Percentiles rank a stretch among this genome's conserved stretches.
Evolutionary conservation across 2,329 filamentous ascomycete genomes (phyloP).

Genomic region (Didymella keratinophila): DNA sequence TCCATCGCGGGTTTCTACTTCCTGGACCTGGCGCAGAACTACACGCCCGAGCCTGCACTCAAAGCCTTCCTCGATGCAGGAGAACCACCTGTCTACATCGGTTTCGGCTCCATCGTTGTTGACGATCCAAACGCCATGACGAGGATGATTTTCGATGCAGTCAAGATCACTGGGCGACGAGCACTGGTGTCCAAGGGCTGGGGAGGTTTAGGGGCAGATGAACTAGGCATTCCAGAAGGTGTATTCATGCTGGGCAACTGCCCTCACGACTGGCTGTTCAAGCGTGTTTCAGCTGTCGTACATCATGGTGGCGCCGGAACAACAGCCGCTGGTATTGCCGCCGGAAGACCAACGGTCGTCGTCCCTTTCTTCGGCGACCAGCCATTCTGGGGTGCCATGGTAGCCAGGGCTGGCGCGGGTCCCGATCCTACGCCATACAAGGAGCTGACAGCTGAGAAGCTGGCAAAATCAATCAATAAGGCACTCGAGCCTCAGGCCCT

Average conservation of each 20-base stretch:
- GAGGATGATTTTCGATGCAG: conserved; percentile 52
- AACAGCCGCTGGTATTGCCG: conserved; percentile 83
- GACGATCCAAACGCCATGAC: conserved; percentile 55
- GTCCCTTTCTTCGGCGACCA: conserved; percentile 74
- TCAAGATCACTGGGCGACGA: conserved; percentile 68
- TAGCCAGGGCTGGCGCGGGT: conserved; percentile 51
- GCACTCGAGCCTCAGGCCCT: conserved; percentile 49
- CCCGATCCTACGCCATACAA: conserved; percentile 52
- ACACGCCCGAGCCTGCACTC: conserved; percentile 51
- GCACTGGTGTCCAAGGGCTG: conserved; percentile 87
- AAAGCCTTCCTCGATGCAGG: conserved; percentile 50
- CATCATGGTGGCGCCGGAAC: conserved; percentile 91
- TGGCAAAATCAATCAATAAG: conserved; percentile 50
- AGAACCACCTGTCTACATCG: conserved; percentile 53
- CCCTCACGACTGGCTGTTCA: conserved; percentile 89
- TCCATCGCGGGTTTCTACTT: conserved; percentile 54
- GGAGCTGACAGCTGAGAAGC: conserved; percentile 49
- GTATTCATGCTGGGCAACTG: conserved; percentile 86
- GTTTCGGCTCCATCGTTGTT: conserved; percentile 54
- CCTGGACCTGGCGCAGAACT: conserved; percentile 50
- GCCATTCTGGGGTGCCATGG: conserved; percentile 54
- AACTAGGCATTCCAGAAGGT: conserved; percentile 69
- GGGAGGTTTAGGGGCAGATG: conserved; percentile 80
- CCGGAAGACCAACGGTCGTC: conserved; percentile 80
- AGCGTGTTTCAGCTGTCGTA: conserved; percentile 80